These are phyloP conservation scores for Neofusicoccum umdonicola DNA, from an alignment of 2,329 filamentous ascomycete genomes.

Conservation along the genomic window DNA sequence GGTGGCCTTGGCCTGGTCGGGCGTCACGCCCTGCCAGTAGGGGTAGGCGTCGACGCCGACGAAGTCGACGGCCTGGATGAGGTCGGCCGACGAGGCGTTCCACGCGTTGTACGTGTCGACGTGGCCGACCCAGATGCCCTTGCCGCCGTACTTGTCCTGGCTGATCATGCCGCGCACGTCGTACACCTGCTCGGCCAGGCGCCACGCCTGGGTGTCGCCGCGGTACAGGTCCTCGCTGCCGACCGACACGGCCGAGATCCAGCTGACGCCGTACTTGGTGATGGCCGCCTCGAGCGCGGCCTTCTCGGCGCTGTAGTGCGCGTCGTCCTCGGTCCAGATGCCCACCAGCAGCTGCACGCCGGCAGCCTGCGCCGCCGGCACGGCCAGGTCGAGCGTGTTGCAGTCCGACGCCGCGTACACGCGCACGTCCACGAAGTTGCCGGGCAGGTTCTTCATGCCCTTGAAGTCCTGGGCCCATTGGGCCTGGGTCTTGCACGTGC, in stretches of 20 bases:
- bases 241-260: slow-evolving; percentile 36
- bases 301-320: slow-evolving; percentile 34
- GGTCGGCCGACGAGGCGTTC: slow-evolving; percentile 35
- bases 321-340: slow-evolving; percentile 32
- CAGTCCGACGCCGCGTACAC: slow-evolving; percentile 31
- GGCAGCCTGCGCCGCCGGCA: slow-evolving; percentile 35
- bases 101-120: slow-evolving; percentile 39
- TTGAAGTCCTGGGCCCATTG: slow-evolving; percentile 31
- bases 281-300: slow-evolving; percentile 32
- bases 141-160: slow-evolving; percentile 19
- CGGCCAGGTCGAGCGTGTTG: slow-evolving; percentile 25
- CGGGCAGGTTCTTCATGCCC: slow-evolving; percentile 26
- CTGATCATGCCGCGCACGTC: slow-evolving; percentile 27
- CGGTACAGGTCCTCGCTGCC: slow-evolving; percentile 62
- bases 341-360: slow-evolving; percentile 38
- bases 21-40: slow-evolving; percentile 35
- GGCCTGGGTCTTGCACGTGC: slow-evolving; percentile 26
- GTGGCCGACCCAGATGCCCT: slow-evolving; percentile 29
- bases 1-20: slow-evolving; percentile 32
- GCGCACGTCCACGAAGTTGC: slow-evolving; percentile 27
- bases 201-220: slow-evolving; percentile 18
- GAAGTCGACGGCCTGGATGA: slow-evolving; percentile 38
- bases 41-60: slow-evolving; percentile 38
- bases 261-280: slow-evolving; percentile 32
- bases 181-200: slow-evolving; percentile 27